phyloP scores from a whole-genome alignment of 805 yeast species.

The Candida ficus region DNA sequence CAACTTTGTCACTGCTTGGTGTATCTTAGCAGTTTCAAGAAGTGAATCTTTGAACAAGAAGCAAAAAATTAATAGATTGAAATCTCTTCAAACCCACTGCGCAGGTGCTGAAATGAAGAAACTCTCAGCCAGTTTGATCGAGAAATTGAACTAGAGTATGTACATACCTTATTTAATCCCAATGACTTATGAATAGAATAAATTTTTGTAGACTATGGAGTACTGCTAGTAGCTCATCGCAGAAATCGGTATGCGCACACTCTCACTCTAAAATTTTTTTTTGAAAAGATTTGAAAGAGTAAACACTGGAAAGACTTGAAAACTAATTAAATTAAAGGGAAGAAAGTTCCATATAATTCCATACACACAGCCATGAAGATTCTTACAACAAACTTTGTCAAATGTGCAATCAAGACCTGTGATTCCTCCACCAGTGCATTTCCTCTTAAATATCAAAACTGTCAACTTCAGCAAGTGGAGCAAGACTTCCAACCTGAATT shows the following conservation, averaged over 20 bases:
- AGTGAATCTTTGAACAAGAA: background rate
- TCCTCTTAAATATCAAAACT: constrained; percentile 68
- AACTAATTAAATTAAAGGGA: too few relatives aligned
- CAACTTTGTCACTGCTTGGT: constrained; percentile 11
- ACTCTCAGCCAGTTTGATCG: too few relatives aligned
- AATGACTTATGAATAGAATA: background rate
- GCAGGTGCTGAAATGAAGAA: background rate
- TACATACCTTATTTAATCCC: too few relatives aligned
- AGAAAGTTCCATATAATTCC: too few relatives aligned
- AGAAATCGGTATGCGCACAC: background rate
- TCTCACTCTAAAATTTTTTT: background rate
- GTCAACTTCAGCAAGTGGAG: constrained; percentile 66
- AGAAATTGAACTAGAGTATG: background rate
- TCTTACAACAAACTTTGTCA: constrained; percentile 92
- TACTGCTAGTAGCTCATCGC: background rate
- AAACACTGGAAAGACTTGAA: too few relatives aligned
- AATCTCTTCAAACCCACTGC: background rate
- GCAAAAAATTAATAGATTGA: constrained; percentile 3
- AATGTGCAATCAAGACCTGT: constrained; percentile 84
- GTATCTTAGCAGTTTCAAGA: constrained; percentile 5
- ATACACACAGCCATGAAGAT: constrained; percentile 61
- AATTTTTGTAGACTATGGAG: background rate
- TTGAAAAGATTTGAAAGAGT: background rate
- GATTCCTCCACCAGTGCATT: constrained; percentile 69
- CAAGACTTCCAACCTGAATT: constrained; percentile 80